Evolutionary conservation across 1,139 yeast species (phyloP).

Genomic region (Candida sanyaensis): DNA sequence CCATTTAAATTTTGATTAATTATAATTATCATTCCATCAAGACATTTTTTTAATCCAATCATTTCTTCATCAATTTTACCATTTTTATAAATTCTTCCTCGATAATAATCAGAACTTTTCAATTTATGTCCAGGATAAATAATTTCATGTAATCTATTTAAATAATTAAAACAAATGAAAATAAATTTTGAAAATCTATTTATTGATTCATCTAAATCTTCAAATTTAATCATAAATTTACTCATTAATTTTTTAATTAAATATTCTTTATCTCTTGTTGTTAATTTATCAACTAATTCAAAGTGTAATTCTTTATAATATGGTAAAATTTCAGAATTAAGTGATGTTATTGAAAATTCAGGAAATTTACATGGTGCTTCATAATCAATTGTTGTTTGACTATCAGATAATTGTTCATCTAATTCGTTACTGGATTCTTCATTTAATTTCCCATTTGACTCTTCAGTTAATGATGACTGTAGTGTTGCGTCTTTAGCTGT

Average conservation of each 20-base stretch:
- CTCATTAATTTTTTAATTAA: conserved; percentile 6
- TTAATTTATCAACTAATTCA: conserved; percentile 7
- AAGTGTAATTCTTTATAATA: conserved; percentile 1
- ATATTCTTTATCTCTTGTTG: conserved; percentile 4
- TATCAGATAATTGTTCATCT: no score
- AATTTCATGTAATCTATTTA: conserved; percentile 3
- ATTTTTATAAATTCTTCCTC: conserved; percentile 2
- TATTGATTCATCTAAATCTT: conserved; percentile 2
- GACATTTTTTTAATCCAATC: conserved; percentile 6
- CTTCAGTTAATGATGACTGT: no score
- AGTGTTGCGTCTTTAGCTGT: no score
- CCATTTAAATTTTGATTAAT: not conserved
- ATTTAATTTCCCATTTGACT: no score
- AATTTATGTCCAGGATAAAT: conserved; percentile 3
- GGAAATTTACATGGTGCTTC: not conserved
- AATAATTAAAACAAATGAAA: not conserved
- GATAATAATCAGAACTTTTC: conserved; percentile 7
- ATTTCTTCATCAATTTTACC: conserved; percentile 10
- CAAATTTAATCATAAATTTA: conserved; percentile 6
- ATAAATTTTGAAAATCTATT: conserved; percentile 4
- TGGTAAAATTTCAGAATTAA: not conserved
- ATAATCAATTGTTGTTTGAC: not conserved
- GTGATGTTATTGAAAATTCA: not conserved
- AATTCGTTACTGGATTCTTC: no score
- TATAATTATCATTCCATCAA: conserved; percentile 2